Conservation (phyloP, 306 rosid genomes). For the Fagus sylvatica region DNA sequence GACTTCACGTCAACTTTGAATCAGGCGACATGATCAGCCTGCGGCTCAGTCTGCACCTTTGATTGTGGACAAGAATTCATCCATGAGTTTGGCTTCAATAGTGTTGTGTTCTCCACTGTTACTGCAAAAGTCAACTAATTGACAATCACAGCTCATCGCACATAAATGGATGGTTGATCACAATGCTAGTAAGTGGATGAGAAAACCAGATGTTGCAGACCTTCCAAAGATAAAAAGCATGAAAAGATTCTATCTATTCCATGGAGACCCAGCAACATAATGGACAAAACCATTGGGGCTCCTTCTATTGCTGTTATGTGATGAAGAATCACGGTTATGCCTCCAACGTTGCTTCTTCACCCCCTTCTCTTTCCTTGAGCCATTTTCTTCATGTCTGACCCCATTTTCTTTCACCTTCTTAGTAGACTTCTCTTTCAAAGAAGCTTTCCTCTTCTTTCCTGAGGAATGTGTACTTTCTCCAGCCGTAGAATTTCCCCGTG, state of each 20-base stretch:
- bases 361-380: constrained; percentile 40
- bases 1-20: not conserved
- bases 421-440: constrained; percentile 39
- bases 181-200: not conserved
- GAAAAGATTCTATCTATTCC: constrained; percentile 29
- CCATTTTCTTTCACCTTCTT: constrained; percentile 56
- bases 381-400: constrained; percentile 33
- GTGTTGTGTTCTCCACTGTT: not conserved
- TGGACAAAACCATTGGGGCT: constrained; percentile 24
- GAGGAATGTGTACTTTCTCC: constrained; percentile 42
- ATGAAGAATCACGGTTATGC: constrained; percentile 17
- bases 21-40: not conserved
- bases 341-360: constrained; percentile 38
- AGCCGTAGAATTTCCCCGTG: constrained; percentile 42
- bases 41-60: not conserved
- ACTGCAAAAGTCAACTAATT: not conserved
- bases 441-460: constrained; percentile 59
- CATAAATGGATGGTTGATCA: not conserved
- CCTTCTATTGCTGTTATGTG: too few species aligned
- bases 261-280: constrained; percentile 21
- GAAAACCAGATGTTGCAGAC: not conserved
- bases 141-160: not conserved
- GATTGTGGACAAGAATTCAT: not conserved
- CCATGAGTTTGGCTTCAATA: not conserved
- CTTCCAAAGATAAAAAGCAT: not conserved